A percentile compares a stretch with the other conserved stretches of the same genome.
Conservation (phyloP, 495 filamentous ascomycete species). For the Lasiosphaeria hispida region DNA sequence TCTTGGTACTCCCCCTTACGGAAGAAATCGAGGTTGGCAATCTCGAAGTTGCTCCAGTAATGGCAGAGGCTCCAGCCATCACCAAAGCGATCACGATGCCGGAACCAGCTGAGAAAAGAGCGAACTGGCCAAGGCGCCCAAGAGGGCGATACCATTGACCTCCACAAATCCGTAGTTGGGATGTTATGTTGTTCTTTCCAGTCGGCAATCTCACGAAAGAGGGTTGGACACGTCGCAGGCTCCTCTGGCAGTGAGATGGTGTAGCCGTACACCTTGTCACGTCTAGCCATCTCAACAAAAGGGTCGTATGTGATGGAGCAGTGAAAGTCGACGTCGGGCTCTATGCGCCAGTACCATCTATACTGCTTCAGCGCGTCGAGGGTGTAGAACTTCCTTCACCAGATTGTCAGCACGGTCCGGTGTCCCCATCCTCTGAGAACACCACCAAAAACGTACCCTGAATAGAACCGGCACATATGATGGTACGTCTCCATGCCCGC, state of each 20-base stretch:
- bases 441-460: slow-evolving; percentile 84
- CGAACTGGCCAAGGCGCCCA: slow-evolving; percentile 43
- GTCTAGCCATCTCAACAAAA: slow-evolving; percentile 52
- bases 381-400: slow-evolving; percentile 57
- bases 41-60: slow-evolving; percentile 61
- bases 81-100: slow-evolving; percentile 31
- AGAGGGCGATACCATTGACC: slow-evolving; percentile 37
- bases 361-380: slow-evolving; percentile 42
- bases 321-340: slow-evolving; percentile 51
- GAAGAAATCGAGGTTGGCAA: slow-evolving; percentile 54
- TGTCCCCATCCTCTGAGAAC: slow-evolving; percentile 1
- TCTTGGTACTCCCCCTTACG: slow-evolving; percentile 46
- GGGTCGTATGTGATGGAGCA: slow-evolving; percentile 57
- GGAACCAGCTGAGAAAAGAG: slow-evolving; percentile 34
- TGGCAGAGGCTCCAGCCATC: slow-evolving; percentile 51
- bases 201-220: slow-evolving; percentile 47
- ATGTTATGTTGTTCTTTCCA: slow-evolving; percentile 38
- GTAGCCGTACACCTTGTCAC: slow-evolving; percentile 52
- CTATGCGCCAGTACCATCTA: slow-evolving; percentile 56
- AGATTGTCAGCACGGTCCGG: neutral
- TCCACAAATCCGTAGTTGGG: slow-evolving; percentile 36
- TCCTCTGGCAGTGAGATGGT: slow-evolving; percentile 53
- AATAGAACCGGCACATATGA: slow-evolving; percentile 97
- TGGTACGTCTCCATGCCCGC: slow-evolving; percentile 99
- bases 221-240: slow-evolving; percentile 45